Conservation (phyloP, 306 rosid genomes). For the Sesbania bispinosa region DNA sequence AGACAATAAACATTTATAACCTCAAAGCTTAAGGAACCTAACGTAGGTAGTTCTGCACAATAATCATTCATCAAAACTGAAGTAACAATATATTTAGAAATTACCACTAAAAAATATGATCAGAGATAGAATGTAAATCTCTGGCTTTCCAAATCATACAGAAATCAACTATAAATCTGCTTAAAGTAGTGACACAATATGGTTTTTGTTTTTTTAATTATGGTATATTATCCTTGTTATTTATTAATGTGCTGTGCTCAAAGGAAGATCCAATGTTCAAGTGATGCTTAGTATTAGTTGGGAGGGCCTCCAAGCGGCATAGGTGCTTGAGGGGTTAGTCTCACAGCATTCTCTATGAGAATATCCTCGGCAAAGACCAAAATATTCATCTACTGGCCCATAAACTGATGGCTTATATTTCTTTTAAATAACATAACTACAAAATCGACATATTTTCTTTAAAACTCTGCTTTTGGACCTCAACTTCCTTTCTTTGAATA, state of each 20-base stretch:
- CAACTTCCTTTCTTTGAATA: neutral
- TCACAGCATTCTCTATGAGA: neutral
- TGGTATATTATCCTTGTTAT: no score
- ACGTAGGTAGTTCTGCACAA: neutral
- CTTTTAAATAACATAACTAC: neutral
- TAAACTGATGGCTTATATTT: conserved; percentile 1
- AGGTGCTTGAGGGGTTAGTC: neutral
- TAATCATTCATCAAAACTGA: neutral
- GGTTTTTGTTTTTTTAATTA: no score
- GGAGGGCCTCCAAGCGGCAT: neutral
- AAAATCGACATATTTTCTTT: neutral
- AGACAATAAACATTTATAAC: conserved; percentile 17
- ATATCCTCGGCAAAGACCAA: neutral
- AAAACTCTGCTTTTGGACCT: neutral
- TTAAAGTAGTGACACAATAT: neutral
- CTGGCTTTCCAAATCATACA: neutral
- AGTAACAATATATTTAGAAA: neutral
- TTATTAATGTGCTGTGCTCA: neutral
- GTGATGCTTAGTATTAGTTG: neutral
- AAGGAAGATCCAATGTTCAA: neutral
- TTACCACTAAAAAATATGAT: neutral
- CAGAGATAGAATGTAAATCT: neutral
- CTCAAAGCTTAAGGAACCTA: conserved; percentile 10
- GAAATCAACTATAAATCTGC: neutral
- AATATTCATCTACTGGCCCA: neutral